These are phyloP conservation scores for Macrolepiota dolichaula DNA, from an alignment of 768 basidiomycete species.

Conservation along the genomic window DNA sequence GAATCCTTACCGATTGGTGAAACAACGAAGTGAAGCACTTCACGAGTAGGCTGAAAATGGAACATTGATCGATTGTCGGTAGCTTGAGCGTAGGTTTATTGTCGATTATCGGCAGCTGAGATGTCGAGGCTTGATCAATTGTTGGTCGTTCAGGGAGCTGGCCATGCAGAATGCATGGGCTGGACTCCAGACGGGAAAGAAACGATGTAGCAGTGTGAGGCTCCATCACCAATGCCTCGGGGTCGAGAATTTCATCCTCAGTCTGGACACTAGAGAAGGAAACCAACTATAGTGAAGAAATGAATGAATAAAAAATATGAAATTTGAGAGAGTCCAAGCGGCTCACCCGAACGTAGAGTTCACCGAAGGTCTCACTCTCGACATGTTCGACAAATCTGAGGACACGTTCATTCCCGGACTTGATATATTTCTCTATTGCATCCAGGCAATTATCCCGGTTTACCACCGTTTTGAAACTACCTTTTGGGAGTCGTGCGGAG, in stretches of 20 bases:
- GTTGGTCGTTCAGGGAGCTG: too few species aligned
- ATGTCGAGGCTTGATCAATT: too few species aligned
- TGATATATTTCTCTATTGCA: background rate
- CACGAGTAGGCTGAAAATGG: background rate
- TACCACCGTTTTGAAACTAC: background rate
- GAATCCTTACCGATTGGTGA: background rate
- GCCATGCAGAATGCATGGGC: background rate
- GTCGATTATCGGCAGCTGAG: too few species aligned
- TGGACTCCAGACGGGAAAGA: background rate
- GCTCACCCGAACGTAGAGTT: background rate
- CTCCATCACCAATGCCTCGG: background rate
- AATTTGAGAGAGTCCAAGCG: too few species aligned
- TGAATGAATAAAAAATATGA: too few species aligned
- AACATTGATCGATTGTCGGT: background rate
- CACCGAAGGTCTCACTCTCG: background rate
- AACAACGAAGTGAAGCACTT: background rate
- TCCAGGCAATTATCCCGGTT: background rate
- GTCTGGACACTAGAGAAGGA: background rate
- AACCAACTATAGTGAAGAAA: background rate
- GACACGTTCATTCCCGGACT: background rate
- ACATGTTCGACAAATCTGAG: background rate
- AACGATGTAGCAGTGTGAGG: background rate
- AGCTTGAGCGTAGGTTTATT: too few species aligned
- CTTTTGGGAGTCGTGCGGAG: background rate
- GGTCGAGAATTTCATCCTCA: background rate